Percentiles rank a stretch among this genome's conserved stretches.
Evolutionary conservation across 1,284 basidiomycete genomes (phyloP).

Genomic region (Sporisorium reilianum): DNA sequence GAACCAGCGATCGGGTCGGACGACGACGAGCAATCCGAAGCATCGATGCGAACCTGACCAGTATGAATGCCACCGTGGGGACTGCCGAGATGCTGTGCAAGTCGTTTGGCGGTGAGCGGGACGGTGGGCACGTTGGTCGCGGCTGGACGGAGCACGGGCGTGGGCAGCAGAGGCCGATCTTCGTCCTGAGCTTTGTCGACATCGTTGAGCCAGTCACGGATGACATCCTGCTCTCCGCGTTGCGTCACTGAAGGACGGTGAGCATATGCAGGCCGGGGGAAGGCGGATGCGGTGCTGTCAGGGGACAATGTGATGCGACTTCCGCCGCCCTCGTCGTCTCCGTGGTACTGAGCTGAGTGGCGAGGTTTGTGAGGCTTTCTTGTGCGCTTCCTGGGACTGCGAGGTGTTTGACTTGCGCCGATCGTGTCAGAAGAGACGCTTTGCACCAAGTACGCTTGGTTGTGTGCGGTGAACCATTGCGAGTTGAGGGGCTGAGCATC

Average conservation of each 20-base stretch:
- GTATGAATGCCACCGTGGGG: not conserved
- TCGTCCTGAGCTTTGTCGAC: not conserved
- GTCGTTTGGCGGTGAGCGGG: constrained; percentile 8
- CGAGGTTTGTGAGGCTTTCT: not conserved
- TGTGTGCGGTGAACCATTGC: not conserved
- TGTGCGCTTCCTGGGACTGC: not conserved
- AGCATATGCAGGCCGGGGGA: not conserved
- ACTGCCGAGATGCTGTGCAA: constrained; percentile 4
- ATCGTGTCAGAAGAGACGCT: not conserved
- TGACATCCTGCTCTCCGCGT: not conserved
- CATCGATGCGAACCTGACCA: not conserved
- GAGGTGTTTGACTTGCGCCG: not conserved
- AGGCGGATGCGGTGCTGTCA: not conserved
- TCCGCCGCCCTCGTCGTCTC: not conserved
- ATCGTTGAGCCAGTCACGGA: constrained; percentile 10
- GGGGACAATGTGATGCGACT: not conserved
- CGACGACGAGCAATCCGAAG: not conserved
- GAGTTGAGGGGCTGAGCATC: not conserved
- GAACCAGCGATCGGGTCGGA: not conserved
- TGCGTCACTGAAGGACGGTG: not conserved
- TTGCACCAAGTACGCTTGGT: not conserved
- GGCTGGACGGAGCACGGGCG: not conserved
- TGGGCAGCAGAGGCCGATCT: not conserved
- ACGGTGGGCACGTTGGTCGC: not conserved
- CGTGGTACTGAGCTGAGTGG: not conserved